phyloP scores from a whole-genome alignment of 306 rosid genomes.

The Trifolium pratense region DNA sequence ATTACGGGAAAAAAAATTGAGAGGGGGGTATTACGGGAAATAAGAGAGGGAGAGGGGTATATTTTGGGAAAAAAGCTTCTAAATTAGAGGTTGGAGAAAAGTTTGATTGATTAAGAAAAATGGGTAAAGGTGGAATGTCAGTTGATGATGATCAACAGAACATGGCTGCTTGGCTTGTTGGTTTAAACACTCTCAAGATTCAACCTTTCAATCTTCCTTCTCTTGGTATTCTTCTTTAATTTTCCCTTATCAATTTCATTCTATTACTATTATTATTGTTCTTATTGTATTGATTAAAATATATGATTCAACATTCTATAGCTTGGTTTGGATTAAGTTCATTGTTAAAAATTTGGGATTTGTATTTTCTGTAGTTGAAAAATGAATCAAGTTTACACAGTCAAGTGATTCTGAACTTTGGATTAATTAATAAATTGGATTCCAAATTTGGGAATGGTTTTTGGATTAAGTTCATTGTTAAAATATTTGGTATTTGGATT shows the following conservation, averaged over 20 bases:
- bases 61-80: no score
- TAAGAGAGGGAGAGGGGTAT: no score
- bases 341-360: neutral
- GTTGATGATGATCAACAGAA: constrained; percentile 56
- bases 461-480: neutral
- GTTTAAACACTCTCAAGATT: constrained; percentile 73
- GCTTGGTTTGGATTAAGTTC: neutral
- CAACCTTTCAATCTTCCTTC: constrained; percentile 84
- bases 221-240: constrained; percentile 30
- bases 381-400: neutral
- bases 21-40: no score
- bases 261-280: no score
- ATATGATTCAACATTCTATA: no score
- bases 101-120: constrained; percentile 31
- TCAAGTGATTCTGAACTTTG: neutral
- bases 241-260: no score
- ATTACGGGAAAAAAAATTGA: no score
- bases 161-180: constrained; percentile 95
- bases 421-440: neutral
- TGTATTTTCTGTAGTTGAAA: neutral
- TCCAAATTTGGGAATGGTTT: neutral
- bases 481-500: neutral
- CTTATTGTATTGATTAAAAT: no score
- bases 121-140: constrained; percentile 84
- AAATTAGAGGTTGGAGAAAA: neutral